Evolutionary conservation across 2,329 filamentous ascomycete species (phyloP).

Genomic region (Aspergillus cejpii): DNA sequence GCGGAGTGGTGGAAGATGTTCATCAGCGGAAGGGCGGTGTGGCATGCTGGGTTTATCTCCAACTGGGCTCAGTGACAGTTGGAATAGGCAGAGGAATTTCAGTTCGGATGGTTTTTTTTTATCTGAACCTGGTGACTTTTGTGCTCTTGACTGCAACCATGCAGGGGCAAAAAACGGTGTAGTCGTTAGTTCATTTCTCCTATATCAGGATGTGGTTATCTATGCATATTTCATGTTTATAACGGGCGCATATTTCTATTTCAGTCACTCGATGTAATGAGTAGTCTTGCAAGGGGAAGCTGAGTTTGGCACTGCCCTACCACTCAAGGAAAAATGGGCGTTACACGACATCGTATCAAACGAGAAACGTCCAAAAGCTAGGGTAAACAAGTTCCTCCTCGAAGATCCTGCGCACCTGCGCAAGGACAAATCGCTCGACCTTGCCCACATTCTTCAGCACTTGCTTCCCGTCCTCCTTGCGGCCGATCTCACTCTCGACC

Average conservation of each 20-base stretch:
- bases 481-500: constrained; percentile 95
- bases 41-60: not conserved
- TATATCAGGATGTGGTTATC: not conserved
- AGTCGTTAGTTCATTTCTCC: not conserved
- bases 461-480: constrained; percentile 84
- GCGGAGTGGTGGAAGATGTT: not conserved
- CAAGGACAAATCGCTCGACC: constrained; percentile 93
- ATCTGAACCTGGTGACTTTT: not conserved
- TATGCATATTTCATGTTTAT: not conserved
- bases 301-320: no score
- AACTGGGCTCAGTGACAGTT: not conserved
- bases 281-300: not conserved
- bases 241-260: not conserved
- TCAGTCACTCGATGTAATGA: not conserved
- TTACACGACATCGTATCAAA: constrained; percentile 46
- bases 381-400: constrained; percentile 98
- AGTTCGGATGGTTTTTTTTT: not conserved
- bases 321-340: not conserved
- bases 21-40: not conserved
- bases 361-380: constrained; percentile 95
- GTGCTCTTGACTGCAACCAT: no score
- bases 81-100: not conserved
- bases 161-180: no score
- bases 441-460: constrained; percentile 98
- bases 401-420: constrained; percentile 93